Conservation (phyloP, 345 rosid genomes). For the Ceriops decandra region DNA sequence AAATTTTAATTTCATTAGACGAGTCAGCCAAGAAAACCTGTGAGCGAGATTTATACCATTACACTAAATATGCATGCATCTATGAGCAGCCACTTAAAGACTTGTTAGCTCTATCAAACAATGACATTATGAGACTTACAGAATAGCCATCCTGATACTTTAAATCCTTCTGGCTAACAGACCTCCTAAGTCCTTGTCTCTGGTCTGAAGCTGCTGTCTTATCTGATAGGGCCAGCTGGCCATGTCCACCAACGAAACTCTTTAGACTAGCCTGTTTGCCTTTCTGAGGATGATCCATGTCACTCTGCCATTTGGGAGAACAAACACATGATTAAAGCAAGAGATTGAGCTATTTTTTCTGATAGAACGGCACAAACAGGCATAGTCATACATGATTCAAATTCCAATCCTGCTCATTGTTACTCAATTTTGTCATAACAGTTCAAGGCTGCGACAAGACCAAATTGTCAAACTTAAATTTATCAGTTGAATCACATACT, state of each 20-base stretch:
- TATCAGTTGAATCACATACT: background rate
- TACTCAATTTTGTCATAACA: too few relatives aligned
- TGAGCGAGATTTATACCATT: background rate
- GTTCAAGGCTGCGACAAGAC: too few relatives aligned
- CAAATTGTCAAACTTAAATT: too few relatives aligned
- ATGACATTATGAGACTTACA: conserved; percentile 43
- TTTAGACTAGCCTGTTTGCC: conserved; percentile 32
- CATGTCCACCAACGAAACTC: conserved; percentile 35
- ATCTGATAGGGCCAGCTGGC: conserved; percentile 31
- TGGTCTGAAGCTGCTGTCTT: conserved; percentile 42
- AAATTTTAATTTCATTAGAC: conserved; percentile 8
- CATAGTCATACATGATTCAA: too few relatives aligned
- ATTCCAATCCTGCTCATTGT: too few relatives aligned
- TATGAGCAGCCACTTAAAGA: background rate
- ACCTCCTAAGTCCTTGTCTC: conserved; percentile 55
- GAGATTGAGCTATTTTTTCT: background rate
- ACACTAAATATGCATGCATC: background rate
- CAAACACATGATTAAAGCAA: conserved; percentile 6
- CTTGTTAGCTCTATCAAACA: conserved; percentile 3
- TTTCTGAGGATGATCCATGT: conserved; percentile 46
- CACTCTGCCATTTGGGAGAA: conserved; percentile 56
- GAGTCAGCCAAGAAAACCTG: background rate
- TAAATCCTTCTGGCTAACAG: conserved; percentile 66
- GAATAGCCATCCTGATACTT: conserved; percentile 79
- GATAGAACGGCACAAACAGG: background rate